phyloP scores from a whole-genome alignment of 2,329 filamentous ascomycete genomes.

The Cladobotryum mycophilum region DNA sequence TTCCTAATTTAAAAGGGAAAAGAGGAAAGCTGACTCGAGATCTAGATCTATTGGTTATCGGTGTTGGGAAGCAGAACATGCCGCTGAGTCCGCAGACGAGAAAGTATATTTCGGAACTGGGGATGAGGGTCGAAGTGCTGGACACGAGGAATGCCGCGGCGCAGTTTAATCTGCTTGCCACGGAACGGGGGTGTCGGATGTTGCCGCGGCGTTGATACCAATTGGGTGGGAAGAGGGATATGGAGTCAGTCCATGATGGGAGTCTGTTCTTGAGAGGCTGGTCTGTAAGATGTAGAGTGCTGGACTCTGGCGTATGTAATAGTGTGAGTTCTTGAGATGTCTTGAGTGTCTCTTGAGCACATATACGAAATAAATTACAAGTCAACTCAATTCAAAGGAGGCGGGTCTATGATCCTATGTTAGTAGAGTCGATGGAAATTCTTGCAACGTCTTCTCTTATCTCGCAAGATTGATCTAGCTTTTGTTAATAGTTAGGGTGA shows the following conservation, averaged over 20 bases:
- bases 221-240: conserved; percentile 68
- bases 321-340: too few species aligned
- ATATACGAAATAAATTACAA: too few species aligned
- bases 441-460: too few species aligned
- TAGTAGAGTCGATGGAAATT: too few species aligned
- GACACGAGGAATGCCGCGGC: conserved; percentile 92
- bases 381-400: too few species aligned
- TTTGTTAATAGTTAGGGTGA: too few species aligned
- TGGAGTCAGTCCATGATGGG: conserved; percentile 3
- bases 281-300: background rate
- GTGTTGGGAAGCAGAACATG: conserved; percentile 67
- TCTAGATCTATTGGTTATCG: conserved; percentile 81
- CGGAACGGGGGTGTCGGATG: conserved; percentile 75
- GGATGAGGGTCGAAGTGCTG: conserved; percentile 79
- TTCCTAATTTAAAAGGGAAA: too few species aligned
- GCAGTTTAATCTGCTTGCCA: conserved; percentile 93
- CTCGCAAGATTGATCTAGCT: too few species aligned
- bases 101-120: conserved; percentile 65
- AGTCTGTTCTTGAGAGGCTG: background rate
- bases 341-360: too few species aligned
- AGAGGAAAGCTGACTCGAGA: background rate
- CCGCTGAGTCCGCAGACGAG: conserved; percentile 73
- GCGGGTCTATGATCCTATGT: too few species aligned
- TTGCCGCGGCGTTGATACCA: conserved; percentile 83
- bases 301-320: background rate